Conservation (phyloP, 169 alveolate species). For the Eimeria acervulina region DNA sequence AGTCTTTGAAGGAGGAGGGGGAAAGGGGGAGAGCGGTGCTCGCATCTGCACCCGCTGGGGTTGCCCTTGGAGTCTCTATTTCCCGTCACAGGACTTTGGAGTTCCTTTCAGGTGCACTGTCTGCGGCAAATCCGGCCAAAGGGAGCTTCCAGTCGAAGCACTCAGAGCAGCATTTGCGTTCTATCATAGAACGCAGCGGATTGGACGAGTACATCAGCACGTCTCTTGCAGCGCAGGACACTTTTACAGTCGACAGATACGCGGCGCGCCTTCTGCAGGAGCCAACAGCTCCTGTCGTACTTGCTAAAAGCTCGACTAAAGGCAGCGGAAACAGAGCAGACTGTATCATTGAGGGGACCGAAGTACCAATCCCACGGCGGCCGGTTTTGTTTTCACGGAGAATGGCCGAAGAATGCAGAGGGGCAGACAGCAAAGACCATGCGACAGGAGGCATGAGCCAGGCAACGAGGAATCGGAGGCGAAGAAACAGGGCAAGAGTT, state of each 20-base stretch:
- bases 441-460: not conserved
- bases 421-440: not conserved
- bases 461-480: constrained; percentile 17
- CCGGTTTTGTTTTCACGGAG: constrained; percentile 68
- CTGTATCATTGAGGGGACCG: constrained; percentile 10
- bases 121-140: not conserved
- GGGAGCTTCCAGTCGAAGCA: constrained; percentile 50
- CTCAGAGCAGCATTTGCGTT: constrained; percentile 49
- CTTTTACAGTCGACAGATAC: constrained; percentile 29
- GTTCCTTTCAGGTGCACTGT: constrained; percentile 39
- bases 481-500: constrained; percentile 58
- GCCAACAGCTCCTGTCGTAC: not conserved
- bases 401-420: constrained; percentile 22
- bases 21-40: not conserved
- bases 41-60: constrained; percentile 10
- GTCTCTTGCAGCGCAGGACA: constrained; percentile 56
- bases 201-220: constrained; percentile 72
- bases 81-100: constrained; percentile 58
- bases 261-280: constrained; percentile 75
- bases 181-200: constrained; percentile 62
- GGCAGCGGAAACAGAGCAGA: not conserved
- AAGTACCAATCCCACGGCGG: constrained; percentile 81
- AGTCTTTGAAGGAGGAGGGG: constrained; percentile 24
- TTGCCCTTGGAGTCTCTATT: constrained; percentile 36
- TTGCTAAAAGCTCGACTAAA: not conserved